These are phyloP conservation scores for Zygoascus hellenicus DNA, from an alignment of 1,139 yeast species.

Conservation along the genomic window DNA sequence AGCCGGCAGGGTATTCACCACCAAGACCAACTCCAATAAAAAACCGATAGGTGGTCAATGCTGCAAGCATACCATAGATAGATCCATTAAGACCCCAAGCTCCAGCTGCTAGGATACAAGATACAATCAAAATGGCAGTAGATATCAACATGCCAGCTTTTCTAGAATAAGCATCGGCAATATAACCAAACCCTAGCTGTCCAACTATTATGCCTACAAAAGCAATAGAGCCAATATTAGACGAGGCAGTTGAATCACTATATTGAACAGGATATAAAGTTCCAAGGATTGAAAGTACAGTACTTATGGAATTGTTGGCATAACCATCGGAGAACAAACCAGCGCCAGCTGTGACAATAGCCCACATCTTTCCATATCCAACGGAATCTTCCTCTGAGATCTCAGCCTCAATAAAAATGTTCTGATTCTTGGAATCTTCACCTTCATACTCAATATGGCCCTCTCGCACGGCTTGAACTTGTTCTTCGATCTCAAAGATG, in stretches of 20 bases:
- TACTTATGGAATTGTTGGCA: conserved; percentile 74
- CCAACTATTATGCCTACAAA: conserved; percentile 93
- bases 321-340: conserved; percentile 91
- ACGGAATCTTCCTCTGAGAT: conserved; percentile 6
- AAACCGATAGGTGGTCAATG: conserved; percentile 78
- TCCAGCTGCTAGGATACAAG: conserved; percentile 74
- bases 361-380: conserved; percentile 45
- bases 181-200: conserved; percentile 68
- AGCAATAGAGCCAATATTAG: conserved; percentile 80
- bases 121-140: conserved; percentile 62
- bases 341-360: conserved; percentile 83
- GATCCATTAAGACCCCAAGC: conserved; percentile 73
- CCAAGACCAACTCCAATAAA: conserved; percentile 74
- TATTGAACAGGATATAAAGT: conserved; percentile 60
- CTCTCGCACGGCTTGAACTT: conserved; percentile 1
- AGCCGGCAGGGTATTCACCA: conserved; percentile 90
- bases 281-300: conserved; percentile 64
- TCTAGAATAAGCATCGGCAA: conserved; percentile 74
- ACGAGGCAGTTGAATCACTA: conserved; percentile 57
- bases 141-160: conserved; percentile 76
- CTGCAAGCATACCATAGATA: conserved; percentile 67
- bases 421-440: conserved; percentile 4
- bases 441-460: not conserved
- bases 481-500: conserved; percentile 9
- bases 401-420: conserved; percentile 5